Percentiles rank a stretch among this genome's conserved stretches.
phyloP scores from a whole-genome alignment of 1,284 basidiomycete species.

The Puccinia polysora region DNA sequence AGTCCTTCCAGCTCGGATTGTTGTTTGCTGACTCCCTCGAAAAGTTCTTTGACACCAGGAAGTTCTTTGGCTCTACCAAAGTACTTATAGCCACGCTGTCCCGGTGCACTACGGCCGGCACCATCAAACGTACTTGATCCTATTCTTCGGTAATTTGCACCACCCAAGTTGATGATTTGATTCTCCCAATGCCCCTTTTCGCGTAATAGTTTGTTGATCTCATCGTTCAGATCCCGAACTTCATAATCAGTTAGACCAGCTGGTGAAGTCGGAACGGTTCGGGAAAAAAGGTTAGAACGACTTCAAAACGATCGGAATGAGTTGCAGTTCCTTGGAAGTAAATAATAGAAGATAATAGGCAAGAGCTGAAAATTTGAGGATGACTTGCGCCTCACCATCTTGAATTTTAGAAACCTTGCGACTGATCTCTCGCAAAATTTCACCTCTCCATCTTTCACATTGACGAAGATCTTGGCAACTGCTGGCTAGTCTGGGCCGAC shows the following conservation, averaged over 20 bases:
- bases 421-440: constrained; percentile 88
- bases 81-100: constrained; percentile 99
- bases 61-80: constrained; percentile 95
- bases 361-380: background rate
- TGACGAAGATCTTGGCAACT: constrained; percentile 84
- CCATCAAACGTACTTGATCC: constrained; percentile 80
- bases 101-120: constrained; percentile 88
- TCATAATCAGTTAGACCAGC: constrained; percentile 92
- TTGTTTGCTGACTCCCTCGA: constrained; percentile 67
- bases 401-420: constrained; percentile 97
- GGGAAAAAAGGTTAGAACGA: background rate
- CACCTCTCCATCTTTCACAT: constrained; percentile 91
- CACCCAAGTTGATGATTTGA: constrained; percentile 88
- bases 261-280: too few species aligned
- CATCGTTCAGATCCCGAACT: constrained; percentile 91
- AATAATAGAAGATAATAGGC: background rate
- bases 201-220: constrained; percentile 91
- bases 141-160: constrained; percentile 90
- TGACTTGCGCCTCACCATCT: constrained; percentile 66
- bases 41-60: constrained; percentile 90
- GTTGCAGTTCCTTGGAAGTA: background rate
- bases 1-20: constrained; percentile 75
- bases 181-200: constrained; percentile 98
- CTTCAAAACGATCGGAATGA: background rate
- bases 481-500: constrained; percentile 81